phyloP scores from a whole-genome alignment of 2,329 filamentous ascomycete species.

The Colletotrichum camelliae region DNA sequence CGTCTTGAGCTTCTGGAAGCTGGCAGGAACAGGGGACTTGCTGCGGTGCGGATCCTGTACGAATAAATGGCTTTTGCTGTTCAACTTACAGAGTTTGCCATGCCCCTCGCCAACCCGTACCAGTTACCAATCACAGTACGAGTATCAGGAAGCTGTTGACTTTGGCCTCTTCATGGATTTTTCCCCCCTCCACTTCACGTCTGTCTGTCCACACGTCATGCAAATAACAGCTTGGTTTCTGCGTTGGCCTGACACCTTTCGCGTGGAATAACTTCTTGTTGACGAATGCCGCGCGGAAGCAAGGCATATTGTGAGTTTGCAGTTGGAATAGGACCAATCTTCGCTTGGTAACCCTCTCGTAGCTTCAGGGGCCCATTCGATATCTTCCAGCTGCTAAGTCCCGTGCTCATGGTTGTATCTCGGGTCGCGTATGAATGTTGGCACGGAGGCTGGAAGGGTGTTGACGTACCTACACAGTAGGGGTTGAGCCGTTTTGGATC shows the following conservation, averaged over 20 bases:
- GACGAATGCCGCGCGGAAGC: background rate
- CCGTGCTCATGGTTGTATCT: background rate
- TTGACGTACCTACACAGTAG: background rate
- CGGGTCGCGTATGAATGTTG: background rate
- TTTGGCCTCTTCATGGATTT: background rate
- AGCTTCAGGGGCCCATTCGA: background rate
- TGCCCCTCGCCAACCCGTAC: background rate
- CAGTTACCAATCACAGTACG: background rate
- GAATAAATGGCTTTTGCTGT: background rate
- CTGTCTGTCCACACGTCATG: background rate
- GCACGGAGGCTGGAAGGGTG: background rate
- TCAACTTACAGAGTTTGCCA: background rate
- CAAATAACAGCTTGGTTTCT: background rate
- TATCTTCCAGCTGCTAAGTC: background rate
- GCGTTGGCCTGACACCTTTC: background rate
- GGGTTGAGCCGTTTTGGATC: background rate
- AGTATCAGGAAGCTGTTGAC: background rate
- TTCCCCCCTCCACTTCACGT: background rate
- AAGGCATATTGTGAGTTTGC: background rate
- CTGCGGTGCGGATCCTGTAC: background rate
- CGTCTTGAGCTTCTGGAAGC: constrained; percentile 18
- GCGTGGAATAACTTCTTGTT: background rate
- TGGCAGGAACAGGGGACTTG: constrained; percentile 3
- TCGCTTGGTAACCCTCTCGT: background rate
- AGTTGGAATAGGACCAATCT: background rate